phyloP scores from a whole-genome alignment of 495 filamentous ascomycete species.

The Apiosordaria backusii region DNA sequence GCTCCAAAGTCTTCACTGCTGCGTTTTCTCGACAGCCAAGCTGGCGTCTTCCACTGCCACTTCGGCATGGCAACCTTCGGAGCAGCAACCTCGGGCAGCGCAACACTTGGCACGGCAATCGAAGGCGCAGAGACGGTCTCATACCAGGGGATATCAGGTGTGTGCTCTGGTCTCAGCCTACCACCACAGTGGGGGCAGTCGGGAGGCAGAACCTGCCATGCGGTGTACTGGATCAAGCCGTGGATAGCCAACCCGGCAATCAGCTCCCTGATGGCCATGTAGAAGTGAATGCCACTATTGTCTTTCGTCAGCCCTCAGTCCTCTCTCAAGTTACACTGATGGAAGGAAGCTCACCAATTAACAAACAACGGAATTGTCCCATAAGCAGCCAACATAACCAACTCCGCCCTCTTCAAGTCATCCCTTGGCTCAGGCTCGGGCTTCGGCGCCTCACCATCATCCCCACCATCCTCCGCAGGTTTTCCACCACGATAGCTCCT shows the following conservation, averaged over 20 bases:
- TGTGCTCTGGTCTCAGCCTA: conserved; percentile 32
- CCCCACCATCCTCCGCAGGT: neutral
- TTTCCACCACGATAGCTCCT: neutral
- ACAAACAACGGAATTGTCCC: conserved; percentile 38
- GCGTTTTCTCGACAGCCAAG: conserved; percentile 24
- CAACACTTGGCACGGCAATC: neutral
- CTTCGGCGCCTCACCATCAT: neutral
- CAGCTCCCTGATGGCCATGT: conserved; percentile 38
- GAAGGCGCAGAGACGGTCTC: conserved; percentile 26
- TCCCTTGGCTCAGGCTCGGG: neutral
- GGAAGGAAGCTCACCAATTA: conserved; percentile 36
- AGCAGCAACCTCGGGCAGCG: conserved; percentile 10
- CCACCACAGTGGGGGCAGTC: conserved; percentile 42
- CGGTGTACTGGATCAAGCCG: conserved; percentile 33
- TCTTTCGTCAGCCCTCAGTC: neutral
- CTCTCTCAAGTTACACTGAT: neutral
- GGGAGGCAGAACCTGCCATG: conserved; percentile 36
- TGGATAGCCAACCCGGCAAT: conserved; percentile 38
- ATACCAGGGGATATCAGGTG: conserved; percentile 38
- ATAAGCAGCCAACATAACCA: conserved; percentile 42
- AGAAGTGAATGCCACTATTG: conserved; percentile 37
- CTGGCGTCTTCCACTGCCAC: conserved; percentile 28
- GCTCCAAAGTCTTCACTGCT: neutral
- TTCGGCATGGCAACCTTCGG: conserved; percentile 19
- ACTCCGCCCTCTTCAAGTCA: conserved; percentile 11